Conservation (phyloP, 352 stramenopile genomes). For the Blastocystis sp. region DNA sequence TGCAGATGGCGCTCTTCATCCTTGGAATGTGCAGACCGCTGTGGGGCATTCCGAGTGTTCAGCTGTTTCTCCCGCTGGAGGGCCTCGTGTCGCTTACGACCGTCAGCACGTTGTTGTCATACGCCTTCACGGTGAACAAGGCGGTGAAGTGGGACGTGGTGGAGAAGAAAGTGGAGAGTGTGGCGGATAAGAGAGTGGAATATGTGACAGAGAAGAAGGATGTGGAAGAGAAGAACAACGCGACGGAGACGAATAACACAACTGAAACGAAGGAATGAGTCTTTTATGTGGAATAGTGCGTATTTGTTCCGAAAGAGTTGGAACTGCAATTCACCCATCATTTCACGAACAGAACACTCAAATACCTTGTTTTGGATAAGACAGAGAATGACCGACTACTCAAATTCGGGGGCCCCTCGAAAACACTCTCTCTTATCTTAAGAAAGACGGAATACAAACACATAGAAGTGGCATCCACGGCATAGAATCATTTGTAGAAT, state of each 20-base stretch:
- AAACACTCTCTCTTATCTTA: not conserved
- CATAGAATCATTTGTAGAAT: not conserved
- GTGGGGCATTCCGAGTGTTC: slow-evolving; percentile 49
- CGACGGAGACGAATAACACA: no score
- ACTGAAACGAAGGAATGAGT: no score
- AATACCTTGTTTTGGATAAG: no score
- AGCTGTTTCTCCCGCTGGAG: slow-evolving; percentile 66
- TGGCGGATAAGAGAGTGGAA: not conserved
- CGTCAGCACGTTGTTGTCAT: slow-evolving; percentile 34
- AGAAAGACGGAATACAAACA: not conserved
- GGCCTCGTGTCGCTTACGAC: slow-evolving; percentile 52
- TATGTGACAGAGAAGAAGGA: no score
- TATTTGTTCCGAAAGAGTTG: no score
- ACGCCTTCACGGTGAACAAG: slow-evolving; percentile 61
- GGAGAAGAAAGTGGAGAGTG: not conserved
- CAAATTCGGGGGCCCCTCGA: no score
- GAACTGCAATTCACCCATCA: no score
- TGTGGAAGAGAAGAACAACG: no score
- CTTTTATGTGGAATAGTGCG: no score
- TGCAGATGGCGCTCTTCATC: slow-evolving; percentile 65
- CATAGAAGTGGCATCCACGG: not conserved
- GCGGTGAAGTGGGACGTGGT: slow-evolving; percentile 39
- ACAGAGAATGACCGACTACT: no score
- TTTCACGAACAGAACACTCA: no score
- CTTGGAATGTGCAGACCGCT: slow-evolving; percentile 35